Percentiles rank a stretch among this genome's conserved stretches.
Evolutionary conservation across 371 early-diverging fungal genomes (phyloP).

Genomic region (Lichtheimia ramosa): DNA sequence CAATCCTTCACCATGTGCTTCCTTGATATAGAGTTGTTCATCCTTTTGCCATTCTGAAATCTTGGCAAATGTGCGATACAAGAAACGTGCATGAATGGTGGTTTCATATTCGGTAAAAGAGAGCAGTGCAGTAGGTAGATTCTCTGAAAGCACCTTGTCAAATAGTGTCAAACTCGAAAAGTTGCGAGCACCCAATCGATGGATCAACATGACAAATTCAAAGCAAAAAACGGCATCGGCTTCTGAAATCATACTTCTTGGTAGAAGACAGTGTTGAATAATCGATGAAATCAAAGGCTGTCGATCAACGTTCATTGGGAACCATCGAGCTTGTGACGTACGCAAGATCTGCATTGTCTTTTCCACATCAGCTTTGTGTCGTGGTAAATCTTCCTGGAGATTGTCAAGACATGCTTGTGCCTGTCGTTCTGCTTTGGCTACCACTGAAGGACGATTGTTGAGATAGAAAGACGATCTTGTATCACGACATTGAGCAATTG

Average conservation of each 20-base stretch:
- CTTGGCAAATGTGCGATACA: constrained; percentile 58
- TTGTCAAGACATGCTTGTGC: constrained; percentile 33
- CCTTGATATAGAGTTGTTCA: constrained; percentile 53
- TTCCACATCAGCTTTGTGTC: constrained; percentile 50
- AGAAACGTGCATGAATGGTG: constrained; percentile 68
- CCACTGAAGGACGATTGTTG: constrained; percentile 30
- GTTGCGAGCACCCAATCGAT: constrained; percentile 71
- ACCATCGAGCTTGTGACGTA: constrained; percentile 73
- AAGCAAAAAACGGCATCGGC: constrained; percentile 85
- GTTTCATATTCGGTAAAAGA: constrained; percentile 79
- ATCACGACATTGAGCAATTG: constrained; percentile 42
- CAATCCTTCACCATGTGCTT: constrained; percentile 59
- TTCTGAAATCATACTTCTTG: constrained; percentile 74
- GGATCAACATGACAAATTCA: constrained; percentile 80
- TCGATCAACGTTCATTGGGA: constrained; percentile 57
- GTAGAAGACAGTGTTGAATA: constrained; percentile 80
- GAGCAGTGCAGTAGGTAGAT: constrained; percentile 50
- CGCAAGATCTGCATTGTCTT: constrained; percentile 53
- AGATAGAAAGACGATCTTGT: constrained; percentile 25
- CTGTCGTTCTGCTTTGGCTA: constrained; percentile 37
- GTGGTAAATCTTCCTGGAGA: constrained; percentile 34
- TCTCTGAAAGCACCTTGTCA: constrained; percentile 63
- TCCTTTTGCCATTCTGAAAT: constrained; percentile 63
- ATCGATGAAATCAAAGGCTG: constrained; percentile 51
- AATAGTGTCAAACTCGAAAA: constrained; percentile 80